These are phyloP conservation scores for Dendrobium chrysotoxum DNA, from an alignment of 106 monocot species.

Conservation along the genomic window DNA sequence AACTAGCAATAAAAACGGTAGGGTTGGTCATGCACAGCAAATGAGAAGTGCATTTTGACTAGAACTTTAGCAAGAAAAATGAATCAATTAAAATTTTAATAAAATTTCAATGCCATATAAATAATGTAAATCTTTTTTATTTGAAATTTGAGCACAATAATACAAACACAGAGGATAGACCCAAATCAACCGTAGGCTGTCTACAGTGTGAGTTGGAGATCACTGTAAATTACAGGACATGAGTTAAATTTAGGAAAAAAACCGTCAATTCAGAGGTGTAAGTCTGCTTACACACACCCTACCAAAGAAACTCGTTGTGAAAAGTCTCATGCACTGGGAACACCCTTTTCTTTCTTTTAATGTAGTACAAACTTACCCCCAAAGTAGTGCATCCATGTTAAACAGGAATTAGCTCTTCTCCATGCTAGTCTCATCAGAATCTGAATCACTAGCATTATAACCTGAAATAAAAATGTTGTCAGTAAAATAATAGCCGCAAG, in stretches of 20 bases:
- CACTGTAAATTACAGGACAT: no score
- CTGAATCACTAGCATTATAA: constrained; percentile 91
- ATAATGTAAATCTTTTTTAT: background rate
- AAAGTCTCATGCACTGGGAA: background rate
- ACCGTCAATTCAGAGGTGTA: background rate
- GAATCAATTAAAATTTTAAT: background rate
- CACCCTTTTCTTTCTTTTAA: background rate
- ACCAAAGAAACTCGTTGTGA: background rate
- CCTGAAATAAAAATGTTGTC: constrained; percentile 23
- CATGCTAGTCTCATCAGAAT: constrained; percentile 56
- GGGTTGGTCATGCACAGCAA: background rate
- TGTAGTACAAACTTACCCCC: constrained; percentile 1
- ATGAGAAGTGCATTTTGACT: background rate
- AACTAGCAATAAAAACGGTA: background rate
- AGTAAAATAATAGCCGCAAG: background rate
- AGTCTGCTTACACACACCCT: background rate
- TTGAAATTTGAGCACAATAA: background rate
- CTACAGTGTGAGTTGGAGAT: no score
- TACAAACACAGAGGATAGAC: background rate
- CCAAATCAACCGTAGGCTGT: background rate
- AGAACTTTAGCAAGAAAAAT: background rate
- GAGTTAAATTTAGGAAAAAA: background rate
- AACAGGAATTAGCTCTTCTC: constrained; percentile 15
- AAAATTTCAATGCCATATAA: background rate
- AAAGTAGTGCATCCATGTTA: background rate